These are phyloP conservation scores for Centella asiatica DNA, from an alignment of 129 eudicot species.

Conservation along the genomic window DNA sequence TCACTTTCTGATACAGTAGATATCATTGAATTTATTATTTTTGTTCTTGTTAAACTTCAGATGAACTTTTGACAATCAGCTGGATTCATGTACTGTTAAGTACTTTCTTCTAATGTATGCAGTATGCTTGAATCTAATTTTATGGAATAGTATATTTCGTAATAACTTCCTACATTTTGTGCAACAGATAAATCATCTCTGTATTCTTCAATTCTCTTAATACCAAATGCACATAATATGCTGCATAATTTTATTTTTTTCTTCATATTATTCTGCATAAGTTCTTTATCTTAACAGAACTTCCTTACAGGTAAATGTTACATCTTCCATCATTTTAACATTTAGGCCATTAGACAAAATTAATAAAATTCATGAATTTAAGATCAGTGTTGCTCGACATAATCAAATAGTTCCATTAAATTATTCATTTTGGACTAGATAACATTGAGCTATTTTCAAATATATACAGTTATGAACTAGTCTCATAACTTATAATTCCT, in stretches of 20 bases:
- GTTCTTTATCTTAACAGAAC: no score
- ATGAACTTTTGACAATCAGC: not conserved
- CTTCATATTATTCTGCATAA: not conserved
- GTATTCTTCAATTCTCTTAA: not conserved
- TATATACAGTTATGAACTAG: constrained; percentile 1
- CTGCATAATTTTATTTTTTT: not conserved
- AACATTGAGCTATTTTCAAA: not conserved
- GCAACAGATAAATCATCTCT: no score
- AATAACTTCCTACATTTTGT: not conserved
- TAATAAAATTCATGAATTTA: not conserved
- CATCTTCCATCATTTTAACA: not conserved
- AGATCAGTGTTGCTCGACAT: constrained; percentile 9
- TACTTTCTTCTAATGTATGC: not conserved
- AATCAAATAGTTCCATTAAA: constrained; percentile 2
- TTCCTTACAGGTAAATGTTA: not conserved
- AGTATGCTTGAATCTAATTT: not conserved
- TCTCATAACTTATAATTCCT: constrained; percentile 19
- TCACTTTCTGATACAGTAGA: not conserved
- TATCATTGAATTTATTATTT: not conserved
- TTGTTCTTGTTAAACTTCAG: not conserved
- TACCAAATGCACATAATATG: not conserved
- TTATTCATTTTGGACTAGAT: not conserved
- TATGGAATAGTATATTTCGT: not conserved
- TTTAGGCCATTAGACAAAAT: not conserved
- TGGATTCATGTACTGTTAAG: not conserved